Evolutionary conservation across 129 eudicot genomes (phyloP).

Genomic region (Dittrichia graveolens): DNA sequence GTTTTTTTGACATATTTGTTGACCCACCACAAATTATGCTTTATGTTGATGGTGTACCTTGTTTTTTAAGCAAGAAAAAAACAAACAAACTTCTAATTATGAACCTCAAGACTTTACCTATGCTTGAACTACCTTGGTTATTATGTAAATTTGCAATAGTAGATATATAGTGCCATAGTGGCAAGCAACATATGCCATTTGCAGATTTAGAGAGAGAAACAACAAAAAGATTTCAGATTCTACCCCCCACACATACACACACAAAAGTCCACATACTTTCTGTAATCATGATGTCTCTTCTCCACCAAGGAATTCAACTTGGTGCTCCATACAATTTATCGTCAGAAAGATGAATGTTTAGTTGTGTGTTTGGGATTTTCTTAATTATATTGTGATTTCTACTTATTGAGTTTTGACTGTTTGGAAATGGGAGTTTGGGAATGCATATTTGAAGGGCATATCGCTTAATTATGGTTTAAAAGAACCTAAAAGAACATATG

Average conservation of each 20-base stretch:
- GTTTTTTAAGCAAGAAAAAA: constrained; percentile 1
- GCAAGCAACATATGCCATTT: constrained; percentile 23
- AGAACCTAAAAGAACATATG: too few relatives aligned
- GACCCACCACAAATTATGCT: too few relatives aligned
- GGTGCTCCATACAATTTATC: constrained; percentile 26
- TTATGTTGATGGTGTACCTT: constrained; percentile 11
- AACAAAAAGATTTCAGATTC: constrained; percentile 21
- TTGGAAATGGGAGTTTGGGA: too few relatives aligned
- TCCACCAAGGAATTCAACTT: constrained; percentile 38
- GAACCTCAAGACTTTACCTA: constrained; percentile 17
- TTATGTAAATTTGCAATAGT: background rate
- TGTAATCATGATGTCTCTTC: constrained; percentile 25
- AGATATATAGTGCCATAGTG: constrained; percentile 17
- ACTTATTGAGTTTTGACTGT: too few relatives aligned
- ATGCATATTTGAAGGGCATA: too few relatives aligned
- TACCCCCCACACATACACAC: background rate
- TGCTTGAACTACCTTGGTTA: background rate
- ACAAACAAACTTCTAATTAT: constrained; percentile 13
- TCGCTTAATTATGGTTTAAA: too few relatives aligned
- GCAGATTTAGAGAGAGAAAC: constrained; percentile 31
- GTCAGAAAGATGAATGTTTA: background rate
- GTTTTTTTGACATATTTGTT: too few relatives aligned
- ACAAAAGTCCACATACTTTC: constrained; percentile 32
- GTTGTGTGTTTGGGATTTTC: background rate
- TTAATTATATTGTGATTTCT: background rate